phyloP scores from a whole-genome alignment of 2,329 filamentous ascomycete genomes.

The Cercospora nicotianae region DNA sequence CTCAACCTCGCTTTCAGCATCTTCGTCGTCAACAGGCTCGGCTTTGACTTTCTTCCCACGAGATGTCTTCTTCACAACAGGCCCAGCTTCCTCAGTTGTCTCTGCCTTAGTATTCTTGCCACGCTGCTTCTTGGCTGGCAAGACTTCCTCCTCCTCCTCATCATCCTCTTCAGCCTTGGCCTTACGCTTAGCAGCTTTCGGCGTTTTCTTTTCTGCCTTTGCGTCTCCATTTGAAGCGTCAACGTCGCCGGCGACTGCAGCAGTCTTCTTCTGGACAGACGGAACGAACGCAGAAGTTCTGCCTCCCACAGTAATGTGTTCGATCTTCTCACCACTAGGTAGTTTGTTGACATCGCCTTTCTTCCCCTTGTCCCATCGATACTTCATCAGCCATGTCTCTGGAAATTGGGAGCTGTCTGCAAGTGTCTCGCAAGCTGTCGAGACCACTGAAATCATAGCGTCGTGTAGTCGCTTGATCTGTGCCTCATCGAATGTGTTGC shows the following conservation, averaged over 20 bases:
- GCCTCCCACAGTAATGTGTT: slow-evolving; percentile 84
- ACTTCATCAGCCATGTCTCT: slow-evolving; percentile 64
- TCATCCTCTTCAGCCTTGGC: slow-evolving; percentile 31
- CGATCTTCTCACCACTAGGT: slow-evolving; percentile 81
- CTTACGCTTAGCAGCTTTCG: slow-evolving; percentile 41
- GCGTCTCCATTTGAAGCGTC: slow-evolving; percentile 23
- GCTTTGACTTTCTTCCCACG: background rate
- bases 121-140: slow-evolving; percentile 27
- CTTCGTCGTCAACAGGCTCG: slow-evolving; percentile 12
- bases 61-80: slow-evolving; percentile 3
- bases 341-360: slow-evolving; percentile 66
- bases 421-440: slow-evolving; percentile 72
- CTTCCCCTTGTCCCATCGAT: slow-evolving; percentile 79
- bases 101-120: slow-evolving; percentile 22
- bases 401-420: slow-evolving; percentile 85
- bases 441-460: slow-evolving; percentile 75
- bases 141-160: slow-evolving; percentile 26
- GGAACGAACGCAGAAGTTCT: slow-evolving; percentile 89
- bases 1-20: slow-evolving; percentile 19
- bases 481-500: slow-evolving; percentile 71
- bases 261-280: slow-evolving; percentile 79
- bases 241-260: slow-evolving; percentile 55
- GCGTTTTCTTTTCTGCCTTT: slow-evolving; percentile 25
- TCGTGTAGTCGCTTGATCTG: slow-evolving; percentile 72
- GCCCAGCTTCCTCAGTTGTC: background rate